Evolutionary conservation across 2,329 filamentous ascomycete genomes (phyloP), one percentile per base, ranked within the genome.

Genomic region (Metarhizium brunneum): DNA sequence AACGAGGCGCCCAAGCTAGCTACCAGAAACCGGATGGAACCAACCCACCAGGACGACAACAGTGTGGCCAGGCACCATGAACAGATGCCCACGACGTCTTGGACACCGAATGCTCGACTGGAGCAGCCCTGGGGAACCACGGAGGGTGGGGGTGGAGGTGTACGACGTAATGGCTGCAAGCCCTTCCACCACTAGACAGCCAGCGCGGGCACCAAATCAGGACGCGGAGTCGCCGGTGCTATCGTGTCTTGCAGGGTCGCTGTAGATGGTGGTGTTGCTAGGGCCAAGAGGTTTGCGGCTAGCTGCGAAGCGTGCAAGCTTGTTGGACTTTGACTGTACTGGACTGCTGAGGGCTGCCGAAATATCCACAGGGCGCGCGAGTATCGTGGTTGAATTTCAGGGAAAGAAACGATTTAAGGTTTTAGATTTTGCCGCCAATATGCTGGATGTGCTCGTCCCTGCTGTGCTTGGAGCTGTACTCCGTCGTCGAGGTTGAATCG

Each of bases 101-200:
- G 11, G 50, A 16, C 50, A n/a, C n/a, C 50, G 42, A 52, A 42
- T 25, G 38, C 11, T 30, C 6, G 14, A 52, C 35, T 43, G 14
- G 48, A 16, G 35, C 42, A 47, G 49, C 47, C 20, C n/a, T 50
- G 25, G 25, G 25, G 25, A 25, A 25, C 25, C 25, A 25, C 25
- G 25, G 25, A 25, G 55, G 48, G 48, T 47, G 53, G 6, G 48
- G 16, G 55, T 45, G 47, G 43, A 53, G 47, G 54, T 32, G n/a
- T 50, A 54, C 56, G 54, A 58, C 56, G 56, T 56, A 58, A 56
- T 58, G 56, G 56, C 54, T 47, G 47, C 36, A 43, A 50, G 45
- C 36, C 42, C 36, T 52, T 48, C 55, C 48, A 40, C 54, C 53
- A 58, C 45, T 55, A 13, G 16, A n/a, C 47, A 35, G 47, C 47